Conservation (phyloP, 2,329 filamentous ascomycete genomes). For the Periglandula ipomoeae region DNA sequence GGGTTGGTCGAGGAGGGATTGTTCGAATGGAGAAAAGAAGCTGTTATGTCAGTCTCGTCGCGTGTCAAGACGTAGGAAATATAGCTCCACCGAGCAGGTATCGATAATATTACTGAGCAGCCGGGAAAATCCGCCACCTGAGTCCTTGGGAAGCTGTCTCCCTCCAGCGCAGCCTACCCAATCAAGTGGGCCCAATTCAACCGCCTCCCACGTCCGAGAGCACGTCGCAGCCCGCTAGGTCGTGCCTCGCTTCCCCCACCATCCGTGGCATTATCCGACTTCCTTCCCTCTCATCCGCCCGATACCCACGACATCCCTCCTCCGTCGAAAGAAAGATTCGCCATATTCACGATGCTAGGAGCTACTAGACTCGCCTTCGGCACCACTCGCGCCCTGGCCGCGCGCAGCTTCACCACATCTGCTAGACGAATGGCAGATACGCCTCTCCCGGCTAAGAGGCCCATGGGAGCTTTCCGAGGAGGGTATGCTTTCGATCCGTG, state of each 20-base stretch:
- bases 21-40: not conserved
- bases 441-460: slow-evolving; percentile 46
- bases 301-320: not conserved
- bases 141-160: not conserved
- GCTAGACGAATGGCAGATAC: slow-evolving; percentile 34
- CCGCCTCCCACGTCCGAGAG: not conserved
- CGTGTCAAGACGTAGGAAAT: too few species aligned
- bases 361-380: slow-evolving; percentile 35
- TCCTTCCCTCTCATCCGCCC: slow-evolving; percentile 4
- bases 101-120: too few species aligned
- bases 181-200: slow-evolving; percentile 11
- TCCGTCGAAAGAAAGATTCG: not conserved
- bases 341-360: slow-evolving; percentile 26
- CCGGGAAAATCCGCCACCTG: slow-evolving; percentile 14
- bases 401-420: slow-evolving; percentile 42
- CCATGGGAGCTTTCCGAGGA: slow-evolving; percentile 52
- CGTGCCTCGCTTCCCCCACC: not conserved
- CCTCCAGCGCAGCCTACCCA: not conserved
- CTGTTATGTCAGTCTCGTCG: too few species aligned
- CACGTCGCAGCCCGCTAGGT: too few species aligned
- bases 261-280: not conserved
- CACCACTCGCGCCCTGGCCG: slow-evolving; percentile 27
- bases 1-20: too few species aligned
- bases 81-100: too few species aligned
- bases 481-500: slow-evolving; percentile 36